phyloP scores from a whole-genome alignment of 1,284 basidiomycete genomes.

The Cryptococcus sp. region DNA sequence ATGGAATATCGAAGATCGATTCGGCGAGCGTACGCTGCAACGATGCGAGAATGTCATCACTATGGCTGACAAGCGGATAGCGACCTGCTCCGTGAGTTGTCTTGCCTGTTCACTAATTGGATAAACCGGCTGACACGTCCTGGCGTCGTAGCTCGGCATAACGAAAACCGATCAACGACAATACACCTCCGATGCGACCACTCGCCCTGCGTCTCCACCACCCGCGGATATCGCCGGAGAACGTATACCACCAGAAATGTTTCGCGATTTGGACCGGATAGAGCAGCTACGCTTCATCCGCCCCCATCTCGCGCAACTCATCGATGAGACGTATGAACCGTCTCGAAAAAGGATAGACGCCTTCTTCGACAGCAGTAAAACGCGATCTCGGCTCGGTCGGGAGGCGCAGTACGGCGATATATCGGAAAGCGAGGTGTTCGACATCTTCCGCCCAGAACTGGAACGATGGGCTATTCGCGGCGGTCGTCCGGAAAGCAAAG shows the following conservation, averaged over 20 bases:
- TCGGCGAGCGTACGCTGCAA: conserved; percentile 9
- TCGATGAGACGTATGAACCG: conserved; percentile 32
- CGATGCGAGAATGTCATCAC: conserved; percentile 20
- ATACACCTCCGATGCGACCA: conserved; percentile 14
- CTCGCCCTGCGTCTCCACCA: conserved; percentile 21
- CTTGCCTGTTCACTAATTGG: too few relatives aligned
- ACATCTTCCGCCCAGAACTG: conserved; percentile 29
- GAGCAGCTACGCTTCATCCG: conserved; percentile 28
- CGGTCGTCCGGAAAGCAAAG: conserved; percentile 3
- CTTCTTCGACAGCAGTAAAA: conserved; percentile 19
- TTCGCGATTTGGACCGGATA: conserved; percentile 11
- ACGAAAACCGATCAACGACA: neutral
- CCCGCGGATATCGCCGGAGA: neutral
- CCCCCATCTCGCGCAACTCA: conserved; percentile 23
- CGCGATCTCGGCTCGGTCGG: conserved; percentile 3
- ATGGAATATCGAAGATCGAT: conserved; percentile 16
- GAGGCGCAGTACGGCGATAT: conserved; percentile 30
- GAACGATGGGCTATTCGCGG: conserved; percentile 27
- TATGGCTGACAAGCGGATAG: conserved; percentile 25
- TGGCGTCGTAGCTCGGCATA: conserved; percentile 19
- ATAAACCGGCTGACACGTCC: too few relatives aligned
- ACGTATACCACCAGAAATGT: conserved; percentile 4
- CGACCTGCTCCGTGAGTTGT: conserved; percentile 28
- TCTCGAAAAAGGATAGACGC: conserved; percentile 35
- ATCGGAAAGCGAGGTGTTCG: conserved; percentile 20